Percentiles rank a stretch among this genome's conserved stretches.
phyloP scores from a whole-genome alignment of 345 rosid genomes.

The Bruguiera sexangula region DNA sequence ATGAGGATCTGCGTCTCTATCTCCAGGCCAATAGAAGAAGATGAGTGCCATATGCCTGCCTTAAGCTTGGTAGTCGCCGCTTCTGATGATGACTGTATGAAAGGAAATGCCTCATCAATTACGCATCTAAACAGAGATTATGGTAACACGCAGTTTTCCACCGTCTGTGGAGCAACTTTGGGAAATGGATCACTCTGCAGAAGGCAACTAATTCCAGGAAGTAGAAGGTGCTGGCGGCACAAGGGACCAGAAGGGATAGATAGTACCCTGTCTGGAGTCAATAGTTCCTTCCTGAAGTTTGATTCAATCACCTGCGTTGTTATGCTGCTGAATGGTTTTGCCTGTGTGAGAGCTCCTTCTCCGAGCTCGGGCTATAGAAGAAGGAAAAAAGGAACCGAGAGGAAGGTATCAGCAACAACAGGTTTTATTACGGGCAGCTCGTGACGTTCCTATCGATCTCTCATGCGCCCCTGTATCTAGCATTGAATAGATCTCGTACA shows the following conservation, averaged over 20 bases:
- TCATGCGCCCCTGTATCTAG: too few species aligned
- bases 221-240: conserved; percentile 62
- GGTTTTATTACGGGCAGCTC: too few species aligned
- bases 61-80: background rate
- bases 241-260: conserved; percentile 18
- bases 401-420: too few species aligned
- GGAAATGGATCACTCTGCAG: conserved; percentile 43
- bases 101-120: conserved; percentile 8
- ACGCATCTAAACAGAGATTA: background rate
- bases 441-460: too few species aligned
- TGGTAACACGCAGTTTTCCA: background rate
- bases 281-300: background rate
- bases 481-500: too few species aligned
- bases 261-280: background rate
- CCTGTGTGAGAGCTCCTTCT: conserved; percentile 28
- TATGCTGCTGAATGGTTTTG: conserved; percentile 17
- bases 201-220: conserved; percentile 38
- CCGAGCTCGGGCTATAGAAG: background rate
- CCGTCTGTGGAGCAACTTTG: conserved; percentile 49
- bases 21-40: conserved; percentile 15
- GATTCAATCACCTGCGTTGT: conserved; percentile 26
- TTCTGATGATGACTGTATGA: conserved; percentile 10
- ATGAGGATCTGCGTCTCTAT: conserved; percentile 42
- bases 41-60: background rate
- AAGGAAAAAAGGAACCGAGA: too few species aligned